Conservation (phyloP, 176 grass and related monocot genomes). For the Olyra latifolia region DNA sequence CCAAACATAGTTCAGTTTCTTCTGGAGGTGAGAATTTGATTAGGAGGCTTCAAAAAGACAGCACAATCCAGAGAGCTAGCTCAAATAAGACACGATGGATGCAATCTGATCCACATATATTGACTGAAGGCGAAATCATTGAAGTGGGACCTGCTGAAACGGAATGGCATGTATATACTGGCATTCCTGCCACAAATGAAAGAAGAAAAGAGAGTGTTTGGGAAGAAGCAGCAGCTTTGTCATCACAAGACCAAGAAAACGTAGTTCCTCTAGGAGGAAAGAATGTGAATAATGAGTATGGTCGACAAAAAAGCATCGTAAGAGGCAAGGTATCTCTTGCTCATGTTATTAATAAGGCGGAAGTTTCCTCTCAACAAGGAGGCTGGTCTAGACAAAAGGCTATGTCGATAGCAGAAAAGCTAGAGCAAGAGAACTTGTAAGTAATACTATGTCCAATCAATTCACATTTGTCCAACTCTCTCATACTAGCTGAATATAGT, state of each 20-base stretch:
- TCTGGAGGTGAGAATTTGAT: slow-evolving; percentile 60
- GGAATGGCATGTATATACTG: slow-evolving; percentile 30
- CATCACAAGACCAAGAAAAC: slow-evolving; percentile 36
- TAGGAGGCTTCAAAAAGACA: slow-evolving; percentile 47
- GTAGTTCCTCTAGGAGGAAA: slow-evolving; percentile 26
- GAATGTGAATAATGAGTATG: slow-evolving; percentile 32
- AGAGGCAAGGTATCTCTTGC: slow-evolving; percentile 79
- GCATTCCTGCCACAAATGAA: slow-evolving; percentile 24
- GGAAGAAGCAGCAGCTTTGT: slow-evolving; percentile 36
- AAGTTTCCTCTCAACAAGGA: slow-evolving; percentile 52
- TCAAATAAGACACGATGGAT: slow-evolving; percentile 63
- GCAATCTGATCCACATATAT: slow-evolving; percentile 83
- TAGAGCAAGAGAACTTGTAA: slow-evolving; percentile 96
- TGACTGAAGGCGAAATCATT: slow-evolving; percentile 93
- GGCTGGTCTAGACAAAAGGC: slow-evolving; percentile 79
- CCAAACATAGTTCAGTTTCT: slow-evolving; percentile 57
- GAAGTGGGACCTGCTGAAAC: slow-evolving; percentile 52
- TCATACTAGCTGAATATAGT: background rate
- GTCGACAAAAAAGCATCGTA: slow-evolving; percentile 44
- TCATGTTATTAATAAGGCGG: slow-evolving; percentile 76
- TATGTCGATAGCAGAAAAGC: slow-evolving; percentile 83
- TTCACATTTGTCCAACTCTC: background rate
- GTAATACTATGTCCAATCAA: slow-evolving; percentile 32
- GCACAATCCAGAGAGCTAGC: slow-evolving; percentile 13
- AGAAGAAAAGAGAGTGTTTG: slow-evolving; percentile 16